A percentile compares a stretch with the other conserved stretches of the same genome.
Evolutionary conservation across 495 filamentous ascomycete genomes (phyloP).

Genomic region (Penicillium simplicissimum): DNA sequence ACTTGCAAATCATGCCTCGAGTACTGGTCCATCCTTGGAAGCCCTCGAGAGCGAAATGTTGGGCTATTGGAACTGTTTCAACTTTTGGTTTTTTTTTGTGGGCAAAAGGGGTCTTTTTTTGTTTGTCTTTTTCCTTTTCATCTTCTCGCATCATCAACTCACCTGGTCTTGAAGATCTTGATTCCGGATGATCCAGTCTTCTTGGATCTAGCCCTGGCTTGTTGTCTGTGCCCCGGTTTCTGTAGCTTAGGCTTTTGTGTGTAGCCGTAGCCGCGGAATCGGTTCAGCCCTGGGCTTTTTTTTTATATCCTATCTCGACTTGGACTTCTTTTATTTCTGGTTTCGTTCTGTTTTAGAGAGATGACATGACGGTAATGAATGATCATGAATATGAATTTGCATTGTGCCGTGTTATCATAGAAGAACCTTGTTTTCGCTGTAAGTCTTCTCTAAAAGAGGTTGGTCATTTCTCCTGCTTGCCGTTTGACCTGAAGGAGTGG

Average conservation of each 20-base stretch:
- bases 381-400: constrained; percentile 27
- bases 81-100: constrained; percentile 11
- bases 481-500: no score
- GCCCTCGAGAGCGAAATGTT: constrained; percentile 10
- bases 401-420: not conserved
- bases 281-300: constrained; percentile 3
- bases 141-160: constrained; percentile 6
- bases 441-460: not conserved
- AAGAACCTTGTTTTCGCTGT: not conserved
- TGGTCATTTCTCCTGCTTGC: not conserved
- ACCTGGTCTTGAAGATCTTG: constrained; percentile 6
- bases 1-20: constrained; percentile 8
- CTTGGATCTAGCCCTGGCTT: not conserved
- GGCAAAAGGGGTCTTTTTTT: not conserved
- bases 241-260: not conserved
- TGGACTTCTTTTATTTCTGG: constrained; percentile 10
- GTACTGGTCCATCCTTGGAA: not conserved
- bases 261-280: not conserved
- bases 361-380: constrained; percentile 39
- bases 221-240: not conserved
- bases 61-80: constrained; percentile 12
- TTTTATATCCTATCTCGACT: constrained; percentile 1
- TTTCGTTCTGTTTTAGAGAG: constrained; percentile 31
- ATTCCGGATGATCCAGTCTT: no score
- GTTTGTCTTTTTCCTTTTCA: constrained; percentile 21